These are phyloP conservation scores for Debaryomyces singareniensis DNA, from an alignment of 1,139 yeast species.

Conservation along the genomic window DNA sequence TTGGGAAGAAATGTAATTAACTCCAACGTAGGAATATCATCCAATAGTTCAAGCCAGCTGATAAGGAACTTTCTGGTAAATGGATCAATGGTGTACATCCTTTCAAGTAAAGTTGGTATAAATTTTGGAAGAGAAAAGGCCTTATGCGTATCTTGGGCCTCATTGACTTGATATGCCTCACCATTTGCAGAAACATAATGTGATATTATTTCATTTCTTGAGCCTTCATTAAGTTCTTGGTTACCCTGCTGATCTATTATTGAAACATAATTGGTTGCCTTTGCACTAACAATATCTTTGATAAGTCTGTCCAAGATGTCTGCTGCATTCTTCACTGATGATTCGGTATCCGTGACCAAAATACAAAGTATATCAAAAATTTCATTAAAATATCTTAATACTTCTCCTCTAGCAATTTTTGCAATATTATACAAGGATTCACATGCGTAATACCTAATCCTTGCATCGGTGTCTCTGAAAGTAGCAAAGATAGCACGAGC, in stretches of 20 bases:
- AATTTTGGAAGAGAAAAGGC: slow-evolving; percentile 86
- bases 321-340: slow-evolving; percentile 93
- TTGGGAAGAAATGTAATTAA: slow-evolving; percentile 83
- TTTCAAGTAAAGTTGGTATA: slow-evolving; percentile 81
- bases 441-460: slow-evolving; percentile 95
- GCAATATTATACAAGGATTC: slow-evolving; percentile 95
- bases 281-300: slow-evolving; percentile 93
- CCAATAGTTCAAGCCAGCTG: slow-evolving; percentile 86
- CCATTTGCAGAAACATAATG: slow-evolving; percentile 47
- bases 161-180: slow-evolving; percentile 53
- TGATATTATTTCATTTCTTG: slow-evolving; percentile 31
- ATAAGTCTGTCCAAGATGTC: slow-evolving; percentile 85
- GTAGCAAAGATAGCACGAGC: slow-evolving; percentile 93
- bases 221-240: slow-evolving; percentile 22
- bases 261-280: slow-evolving; percentile 88
- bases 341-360: slow-evolving; percentile 86
- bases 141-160: slow-evolving; percentile 55
- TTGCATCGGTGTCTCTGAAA: slow-evolving; percentile 93
- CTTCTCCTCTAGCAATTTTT: slow-evolving; percentile 94
- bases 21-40: slow-evolving; percentile 89
- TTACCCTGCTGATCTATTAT: slow-evolving; percentile 47
- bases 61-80: slow-evolving; percentile 87
- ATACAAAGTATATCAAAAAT: slow-evolving; percentile 89
- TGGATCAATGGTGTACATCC: slow-evolving; percentile 90
- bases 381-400: slow-evolving; percentile 84